Evolutionary conservation across 257 asterid species (phyloP).

Genomic region (Petunia axillaris): DNA sequence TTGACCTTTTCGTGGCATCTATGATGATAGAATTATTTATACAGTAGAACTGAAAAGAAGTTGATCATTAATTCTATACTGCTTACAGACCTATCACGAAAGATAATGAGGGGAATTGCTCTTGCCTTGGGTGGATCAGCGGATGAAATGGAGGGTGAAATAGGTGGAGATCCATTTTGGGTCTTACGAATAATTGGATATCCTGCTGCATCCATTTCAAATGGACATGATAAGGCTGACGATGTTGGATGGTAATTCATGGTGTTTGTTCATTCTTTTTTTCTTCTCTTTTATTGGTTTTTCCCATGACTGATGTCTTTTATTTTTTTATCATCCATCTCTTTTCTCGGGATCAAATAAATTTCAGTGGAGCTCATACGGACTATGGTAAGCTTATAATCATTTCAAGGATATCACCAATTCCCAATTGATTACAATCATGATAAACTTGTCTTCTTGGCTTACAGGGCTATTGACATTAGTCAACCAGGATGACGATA

Average conservation of each 20-base stretch:
- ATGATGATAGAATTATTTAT: neutral
- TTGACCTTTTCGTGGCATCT: neutral
- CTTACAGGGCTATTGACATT: constrained; percentile 77
- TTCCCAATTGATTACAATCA: neutral
- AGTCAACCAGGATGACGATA: constrained; percentile 91
- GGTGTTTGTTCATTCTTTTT: neutral
- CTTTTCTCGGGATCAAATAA: constrained; percentile 30
- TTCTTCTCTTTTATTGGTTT: neutral
- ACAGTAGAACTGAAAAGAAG: neutral
- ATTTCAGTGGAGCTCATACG: constrained; percentile 89
- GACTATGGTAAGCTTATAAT: constrained; percentile 72
- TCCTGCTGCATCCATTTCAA: constrained; percentile 51
- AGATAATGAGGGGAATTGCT: constrained; percentile 91
- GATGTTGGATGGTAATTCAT: constrained; percentile 73
- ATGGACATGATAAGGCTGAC: constrained; percentile 43
- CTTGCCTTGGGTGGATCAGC: constrained; percentile 69
- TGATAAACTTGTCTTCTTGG: constrained; percentile 6
- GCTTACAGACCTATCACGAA: constrained; percentile 71
- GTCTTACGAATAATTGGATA: constrained; percentile 90
- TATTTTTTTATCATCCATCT: constrained; percentile 31
- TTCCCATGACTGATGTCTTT: constrained; percentile 32
- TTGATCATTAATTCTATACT: neutral
- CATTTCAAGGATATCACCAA: neutral
- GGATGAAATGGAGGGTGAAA: constrained; percentile 65
- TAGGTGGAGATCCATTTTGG: constrained; percentile 98